Evolutionary conservation across 352 stramenopile genomes (phyloP), one percentile per base, ranked within the genome.

Genomic region (Pythium graminicola): DNA sequence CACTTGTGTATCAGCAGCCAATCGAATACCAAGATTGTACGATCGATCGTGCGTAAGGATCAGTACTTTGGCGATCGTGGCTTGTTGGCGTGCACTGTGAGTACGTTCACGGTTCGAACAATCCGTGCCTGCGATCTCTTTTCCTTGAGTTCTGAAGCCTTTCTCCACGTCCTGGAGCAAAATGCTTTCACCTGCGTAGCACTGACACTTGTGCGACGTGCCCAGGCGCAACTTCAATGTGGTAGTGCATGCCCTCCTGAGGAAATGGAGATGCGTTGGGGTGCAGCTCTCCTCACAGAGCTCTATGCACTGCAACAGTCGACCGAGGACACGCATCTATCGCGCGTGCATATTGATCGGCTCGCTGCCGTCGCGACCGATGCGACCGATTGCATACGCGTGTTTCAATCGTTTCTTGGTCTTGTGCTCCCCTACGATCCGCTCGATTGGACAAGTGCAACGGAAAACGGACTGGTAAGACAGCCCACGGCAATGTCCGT

Each of bases 1-100:
- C 53, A 71, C 28, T 40, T 88, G 6, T 65, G 67, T 35, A 67
- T 65, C 0, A 62, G 52, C 0, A 81, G 63, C 33, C 59, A 55
- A 3, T 52, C 70, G 1, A 55, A 80, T 3, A n/a, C 32, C 62
- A 3, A 57, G 44, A 1, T 7, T 58, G 22, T 63, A 60, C 40
- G 42, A 65, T 16, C 29, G 54, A 0, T 70, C 56, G 22, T 85
- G 71, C 39, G 23, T 35, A 82, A 85, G 24, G 74, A 71, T 11
- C 65, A 80, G 23, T 85, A 81, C 47, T 85, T 88, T 56, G 77
- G 71, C 8, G 72, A 88, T 9, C 65, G 68, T 19, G 72, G 72
- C 0, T 44, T 88, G n/a, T 52, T 86, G 1, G 70, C 66, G 0
- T 85, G 68, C 41, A 80, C 73, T 0, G 73, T 84, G 6, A 72